These are phyloP conservation scores for Pulicaria dysenterica DNA, from an alignment of 129 eudicot genomes.

Conservation along the genomic window DNA sequence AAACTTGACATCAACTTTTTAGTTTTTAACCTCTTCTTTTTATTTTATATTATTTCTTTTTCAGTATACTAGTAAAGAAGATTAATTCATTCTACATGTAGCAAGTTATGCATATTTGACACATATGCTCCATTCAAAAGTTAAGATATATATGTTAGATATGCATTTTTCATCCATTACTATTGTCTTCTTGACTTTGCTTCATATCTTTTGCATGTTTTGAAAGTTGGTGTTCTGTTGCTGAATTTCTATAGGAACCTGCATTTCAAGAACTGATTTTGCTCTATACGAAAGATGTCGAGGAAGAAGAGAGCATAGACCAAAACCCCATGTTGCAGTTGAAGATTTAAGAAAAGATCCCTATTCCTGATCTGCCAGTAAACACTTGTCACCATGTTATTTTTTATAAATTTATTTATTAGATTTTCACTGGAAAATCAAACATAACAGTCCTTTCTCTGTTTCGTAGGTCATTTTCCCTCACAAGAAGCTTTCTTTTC, in stretches of 20 bases:
- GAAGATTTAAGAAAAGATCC: constrained; percentile 90
- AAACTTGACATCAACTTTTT: neutral
- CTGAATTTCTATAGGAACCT: constrained; percentile 62
- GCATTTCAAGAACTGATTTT: constrained; percentile 87
- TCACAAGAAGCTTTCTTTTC: constrained; percentile 95
- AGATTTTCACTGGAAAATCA: constrained; percentile 8
- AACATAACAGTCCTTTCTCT: neutral
- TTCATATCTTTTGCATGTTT: neutral
- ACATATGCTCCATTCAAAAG: neutral
- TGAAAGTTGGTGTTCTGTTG: constrained; percentile 6
- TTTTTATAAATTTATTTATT: no score
- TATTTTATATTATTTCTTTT: neutral
- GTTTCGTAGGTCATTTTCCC: constrained; percentile 88
- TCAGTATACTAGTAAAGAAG: neutral
- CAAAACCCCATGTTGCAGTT: constrained; percentile 68
- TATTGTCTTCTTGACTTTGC: neutral
- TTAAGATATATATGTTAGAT: neutral
- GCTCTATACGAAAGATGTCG: constrained; percentile 71
- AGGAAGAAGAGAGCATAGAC: constrained; percentile 39
- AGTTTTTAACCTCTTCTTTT: neutral
- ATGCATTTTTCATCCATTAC: neutral
- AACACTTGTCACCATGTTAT: constrained; percentile 30
- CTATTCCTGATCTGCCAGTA: constrained; percentile 93
- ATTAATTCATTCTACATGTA: neutral
- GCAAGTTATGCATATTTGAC: constrained; percentile 1